Evolutionary conservation across 2,329 filamentous ascomycete species (phyloP).

Genomic region (Microdochium paspali): DNA sequence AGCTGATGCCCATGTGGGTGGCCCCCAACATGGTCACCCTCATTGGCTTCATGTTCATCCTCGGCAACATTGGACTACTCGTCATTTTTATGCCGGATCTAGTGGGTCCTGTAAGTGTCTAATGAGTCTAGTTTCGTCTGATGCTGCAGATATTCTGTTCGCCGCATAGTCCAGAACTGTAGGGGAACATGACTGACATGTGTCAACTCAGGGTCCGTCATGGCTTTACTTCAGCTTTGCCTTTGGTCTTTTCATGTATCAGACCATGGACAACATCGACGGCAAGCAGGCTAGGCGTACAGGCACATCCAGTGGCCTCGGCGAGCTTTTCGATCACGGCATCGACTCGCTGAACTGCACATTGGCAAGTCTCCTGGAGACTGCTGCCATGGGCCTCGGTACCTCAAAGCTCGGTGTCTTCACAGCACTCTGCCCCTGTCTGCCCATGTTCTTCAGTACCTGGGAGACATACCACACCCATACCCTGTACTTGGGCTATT

Average conservation of each 20-base stretch:
- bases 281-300: conserved; percentile 95
- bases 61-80: conserved; percentile 68
- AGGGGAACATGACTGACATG: background rate
- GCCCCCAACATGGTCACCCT: conserved; percentile 97
- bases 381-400: conserved; percentile 86
- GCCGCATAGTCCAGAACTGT: background rate
- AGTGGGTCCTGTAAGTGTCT: conserved; percentile 64
- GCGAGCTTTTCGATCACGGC: conserved; percentile 96
- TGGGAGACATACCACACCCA: conserved; percentile 99
- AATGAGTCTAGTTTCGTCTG: background rate
- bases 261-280: conserved; percentile 98
- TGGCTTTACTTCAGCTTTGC: conserved; percentile 98
- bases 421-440: conserved; percentile 80
- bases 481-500: conserved; percentile 87
- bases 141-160: conserved; percentile 5
- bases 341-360: conserved; percentile 98
- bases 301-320: conserved; percentile 86
- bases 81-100: conserved; percentile 82
- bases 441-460: conserved; percentile 99
- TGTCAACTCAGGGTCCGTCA: conserved; percentile 55
- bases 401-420: conserved; percentile 78
- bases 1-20: conserved; percentile 88
- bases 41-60: conserved; percentile 87
- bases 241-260: conserved; percentile 95
- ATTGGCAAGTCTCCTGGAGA: conserved; percentile 80